Percentiles rank a stretch among this genome's conserved stretches.
These are phyloP conservation scores for Apiotrichum siamense DNA, from an alignment of 1,284 basidiomycete genomes.

Conservation along the genomic window DNA sequence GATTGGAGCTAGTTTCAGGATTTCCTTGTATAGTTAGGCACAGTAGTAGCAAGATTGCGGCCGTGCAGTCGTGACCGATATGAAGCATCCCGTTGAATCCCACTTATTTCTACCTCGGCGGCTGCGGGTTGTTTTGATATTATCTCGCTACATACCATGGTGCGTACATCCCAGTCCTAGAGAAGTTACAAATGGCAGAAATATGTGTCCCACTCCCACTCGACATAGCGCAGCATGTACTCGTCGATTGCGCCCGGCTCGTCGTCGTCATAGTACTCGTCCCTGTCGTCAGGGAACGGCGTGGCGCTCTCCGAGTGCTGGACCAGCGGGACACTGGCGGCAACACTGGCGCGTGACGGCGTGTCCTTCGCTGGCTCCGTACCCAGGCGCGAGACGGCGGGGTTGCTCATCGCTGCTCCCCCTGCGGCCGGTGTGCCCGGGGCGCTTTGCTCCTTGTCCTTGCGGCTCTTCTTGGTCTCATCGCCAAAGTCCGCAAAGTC, in stretches of 20 bases:
- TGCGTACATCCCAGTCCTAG: neutral
- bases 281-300: constrained; percentile 12
- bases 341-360: neutral
- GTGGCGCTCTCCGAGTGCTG: constrained; percentile 41
- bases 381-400: constrained; percentile 4
- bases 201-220: constrained; percentile 62
- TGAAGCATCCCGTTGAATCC: no score
- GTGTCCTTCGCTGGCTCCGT: neutral
- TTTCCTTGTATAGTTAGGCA: no score
- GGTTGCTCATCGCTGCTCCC: neutral
- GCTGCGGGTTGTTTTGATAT: no score
- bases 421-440: constrained; percentile 5
- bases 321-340: constrained; percentile 15
- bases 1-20: no score
- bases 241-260: constrained; percentile 57
- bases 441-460: no score
- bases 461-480: constrained; percentile 33
- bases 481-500: constrained; percentile 69
- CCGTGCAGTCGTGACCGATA: no score
- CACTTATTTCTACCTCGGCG: no score
- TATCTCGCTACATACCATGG: neutral
- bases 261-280: constrained; percentile 47
- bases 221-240: constrained; percentile 77
- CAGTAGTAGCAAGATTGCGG: no score
- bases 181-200: constrained; percentile 53